Conservation (phyloP, 2,329 filamentous ascomycete species). For the Pezicula radicicola region DNA sequence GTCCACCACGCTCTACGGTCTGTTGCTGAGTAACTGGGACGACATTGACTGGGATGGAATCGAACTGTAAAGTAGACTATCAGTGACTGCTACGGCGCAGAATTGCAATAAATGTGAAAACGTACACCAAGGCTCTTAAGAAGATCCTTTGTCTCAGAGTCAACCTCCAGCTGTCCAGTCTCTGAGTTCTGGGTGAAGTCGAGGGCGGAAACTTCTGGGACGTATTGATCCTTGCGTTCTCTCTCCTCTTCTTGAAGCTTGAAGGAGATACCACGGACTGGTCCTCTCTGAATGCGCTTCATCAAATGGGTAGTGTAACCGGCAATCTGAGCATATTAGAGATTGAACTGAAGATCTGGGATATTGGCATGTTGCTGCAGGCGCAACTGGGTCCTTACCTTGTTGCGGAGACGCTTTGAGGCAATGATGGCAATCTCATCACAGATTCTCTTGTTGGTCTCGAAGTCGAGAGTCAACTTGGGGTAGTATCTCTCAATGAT, state of each 20-base stretch:
- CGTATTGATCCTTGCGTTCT: conserved; percentile 99
- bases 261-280: conserved; percentile 99
- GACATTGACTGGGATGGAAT: conserved; percentile 95
- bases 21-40: conserved; percentile 87
- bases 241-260: conserved; percentile 99
- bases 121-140: conserved; percentile 98
- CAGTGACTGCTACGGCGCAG: conserved; percentile 16
- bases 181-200: conserved; percentile 96
- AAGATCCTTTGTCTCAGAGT: conserved; percentile 97
- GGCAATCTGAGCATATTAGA: conserved; percentile 64
- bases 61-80: conserved; percentile 64
- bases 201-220: conserved; percentile 96
- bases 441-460: conserved; percentile 99
- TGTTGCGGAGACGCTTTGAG: conserved; percentile 98
- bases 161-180: conserved; percentile 89
- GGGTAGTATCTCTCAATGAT: conserved; percentile 99
- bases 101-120: conserved; percentile 31
- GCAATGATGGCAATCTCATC: conserved; percentile 99
- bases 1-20: conserved; percentile 67
- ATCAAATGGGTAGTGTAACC: conserved; percentile 98
- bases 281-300: conserved; percentile 99
- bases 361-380: neutral
- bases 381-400: conserved; percentile 52
- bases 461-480: conserved; percentile 97
- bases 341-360: neutral